A percentile compares a stretch with the other conserved stretches of the same genome.
Evolutionary conservation across 495 filamentous ascomycete genomes (phyloP).

Genomic region (Xylaria cubensis): DNA sequence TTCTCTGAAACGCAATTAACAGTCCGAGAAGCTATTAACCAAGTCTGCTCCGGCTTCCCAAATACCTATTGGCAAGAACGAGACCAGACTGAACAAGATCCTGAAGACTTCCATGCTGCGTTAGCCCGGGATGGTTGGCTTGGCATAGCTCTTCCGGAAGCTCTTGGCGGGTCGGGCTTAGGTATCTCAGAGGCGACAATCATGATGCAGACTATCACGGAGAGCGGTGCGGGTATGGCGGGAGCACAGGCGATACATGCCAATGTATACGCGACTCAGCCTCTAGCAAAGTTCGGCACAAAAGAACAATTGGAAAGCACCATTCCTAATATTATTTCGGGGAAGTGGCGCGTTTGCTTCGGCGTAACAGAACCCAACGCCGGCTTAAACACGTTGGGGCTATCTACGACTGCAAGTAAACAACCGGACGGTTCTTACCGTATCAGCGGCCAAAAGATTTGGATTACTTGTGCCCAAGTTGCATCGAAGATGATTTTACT

Average conservation of each 20-base stretch:
- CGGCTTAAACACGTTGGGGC: conserved; percentile 74
- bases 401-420: conserved; percentile 65
- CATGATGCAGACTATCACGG: conserved; percentile 85
- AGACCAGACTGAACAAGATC: conserved; percentile 73
- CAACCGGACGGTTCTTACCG: conserved; percentile 60
- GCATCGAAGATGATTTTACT: conserved; percentile 79
- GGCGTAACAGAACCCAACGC: conserved; percentile 76
- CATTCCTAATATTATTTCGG: conserved; percentile 73
- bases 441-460: conserved; percentile 79
- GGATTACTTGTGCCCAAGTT: conserved; percentile 82
- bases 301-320: conserved; percentile 64
- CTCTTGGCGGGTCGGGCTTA: conserved; percentile 76
- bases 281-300: conserved; percentile 74
- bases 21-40: conserved; percentile 71
- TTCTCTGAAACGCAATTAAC: conserved; percentile 76
- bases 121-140: conserved; percentile 84
- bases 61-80: conserved; percentile 73
- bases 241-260: conserved; percentile 80
- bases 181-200: conserved; percentile 80
- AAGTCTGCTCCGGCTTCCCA: conserved; percentile 71
- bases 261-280: conserved; percentile 79
- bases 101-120: conserved; percentile 75
- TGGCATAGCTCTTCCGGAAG: conserved; percentile 79
- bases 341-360: conserved; percentile 74
- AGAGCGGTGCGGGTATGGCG: conserved; percentile 78